Conservation (phyloP, 2,329 filamentous ascomycete genomes). For the Stemphylium beticola region DNA sequence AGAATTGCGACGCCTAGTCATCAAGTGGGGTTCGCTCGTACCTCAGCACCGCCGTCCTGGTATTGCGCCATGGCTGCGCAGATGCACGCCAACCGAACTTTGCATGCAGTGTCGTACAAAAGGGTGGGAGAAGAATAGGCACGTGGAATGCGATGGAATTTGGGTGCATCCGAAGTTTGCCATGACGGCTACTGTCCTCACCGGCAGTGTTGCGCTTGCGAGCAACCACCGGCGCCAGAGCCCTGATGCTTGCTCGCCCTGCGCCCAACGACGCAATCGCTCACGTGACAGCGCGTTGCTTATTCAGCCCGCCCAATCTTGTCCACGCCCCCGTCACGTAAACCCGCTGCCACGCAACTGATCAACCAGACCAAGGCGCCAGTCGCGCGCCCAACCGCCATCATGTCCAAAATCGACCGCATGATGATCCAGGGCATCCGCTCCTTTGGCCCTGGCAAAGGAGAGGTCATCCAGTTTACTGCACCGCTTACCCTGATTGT, state of each 20-base stretch:
- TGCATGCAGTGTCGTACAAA: conserved; percentile 3
- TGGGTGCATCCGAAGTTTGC: conserved; percentile 4
- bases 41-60: conserved; percentile 44
- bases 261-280: not conserved
- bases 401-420: conserved; percentile 76
- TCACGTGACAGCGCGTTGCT: conserved; percentile 13
- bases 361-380: not conserved
- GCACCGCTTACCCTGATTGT: conserved; percentile 95
- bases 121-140: conserved; percentile 7
- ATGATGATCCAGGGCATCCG: conserved; percentile 83
- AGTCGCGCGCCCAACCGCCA: conserved; percentile 1
- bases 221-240: conserved; percentile 1
- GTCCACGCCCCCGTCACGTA: conserved; percentile 1
- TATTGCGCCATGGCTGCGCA: conserved; percentile 43
- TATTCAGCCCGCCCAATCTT: not conserved
- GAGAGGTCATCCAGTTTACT: conserved; percentile 85
- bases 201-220: conserved; percentile 5
- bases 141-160: conserved; percentile 15
- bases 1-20: conserved; percentile 21
- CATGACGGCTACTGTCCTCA: conserved; percentile 9
- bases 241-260: not conserved
- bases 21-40: conserved; percentile 23
- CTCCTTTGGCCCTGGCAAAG: conserved; percentile 79
- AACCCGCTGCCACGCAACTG: not conserved
- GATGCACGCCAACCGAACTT: conserved; percentile 3